A percentile compares a stretch with the other conserved stretches of the same genome.
These are phyloP conservation scores for Calocera viscosa DNA, from an alignment of 768 basidiomycete genomes.

Conservation along the genomic window DNA sequence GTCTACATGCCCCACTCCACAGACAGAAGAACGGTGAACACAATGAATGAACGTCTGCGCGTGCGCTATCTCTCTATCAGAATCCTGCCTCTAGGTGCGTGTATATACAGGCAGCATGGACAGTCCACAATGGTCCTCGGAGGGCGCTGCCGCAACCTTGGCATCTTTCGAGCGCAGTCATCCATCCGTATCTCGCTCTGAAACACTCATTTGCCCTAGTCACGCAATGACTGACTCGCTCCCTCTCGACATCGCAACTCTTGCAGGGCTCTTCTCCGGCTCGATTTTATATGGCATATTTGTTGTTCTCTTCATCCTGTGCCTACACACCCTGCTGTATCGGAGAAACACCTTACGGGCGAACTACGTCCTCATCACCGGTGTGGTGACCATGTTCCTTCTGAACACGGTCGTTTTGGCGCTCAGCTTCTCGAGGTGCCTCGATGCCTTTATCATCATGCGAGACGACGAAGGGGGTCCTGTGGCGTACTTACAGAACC, in stretches of 20 bases:
- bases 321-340: not conserved
- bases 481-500: constrained; percentile 26
- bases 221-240: not conserved
- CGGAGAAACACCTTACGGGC: not conserved
- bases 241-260: not conserved
- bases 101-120: not conserved
- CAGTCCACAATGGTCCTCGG: not conserved
- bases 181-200: no score
- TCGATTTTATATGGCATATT: not conserved
- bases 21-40: not conserved
- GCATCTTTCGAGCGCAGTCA: no score
- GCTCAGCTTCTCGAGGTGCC: not conserved
- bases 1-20: not conserved
- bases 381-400: not conserved
- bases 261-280: not conserved
- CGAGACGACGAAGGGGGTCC: constrained; percentile 11
- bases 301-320: not conserved
- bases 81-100: not conserved
- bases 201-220: no score
- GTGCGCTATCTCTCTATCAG: not conserved
- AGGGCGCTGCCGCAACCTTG: no score
- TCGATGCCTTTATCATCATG: not conserved
- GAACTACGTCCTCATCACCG: not conserved
- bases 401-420: not conserved
- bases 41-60: not conserved